These are phyloP conservation scores for Phyllosticta citrichinensis DNA, from an alignment of 2,329 filamentous ascomycete genomes.

Conservation along the genomic window DNA sequence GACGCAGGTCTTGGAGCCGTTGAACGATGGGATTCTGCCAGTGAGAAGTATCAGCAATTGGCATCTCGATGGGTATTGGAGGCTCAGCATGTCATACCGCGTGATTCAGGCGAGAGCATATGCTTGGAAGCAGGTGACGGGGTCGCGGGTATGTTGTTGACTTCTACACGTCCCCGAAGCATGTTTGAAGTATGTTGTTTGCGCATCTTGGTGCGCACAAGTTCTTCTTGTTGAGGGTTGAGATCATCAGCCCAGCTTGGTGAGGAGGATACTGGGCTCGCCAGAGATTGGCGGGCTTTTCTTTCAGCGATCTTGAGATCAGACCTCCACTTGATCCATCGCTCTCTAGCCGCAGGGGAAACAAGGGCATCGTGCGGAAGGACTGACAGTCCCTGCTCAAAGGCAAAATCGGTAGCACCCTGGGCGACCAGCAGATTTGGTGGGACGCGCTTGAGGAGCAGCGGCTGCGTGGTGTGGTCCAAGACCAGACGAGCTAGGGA, in stretches of 20 bases:
- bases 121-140: background rate
- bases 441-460: slow-evolving; percentile 82
- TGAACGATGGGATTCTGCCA: background rate
- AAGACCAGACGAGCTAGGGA: slow-evolving; percentile 75
- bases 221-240: slow-evolving; percentile 22
- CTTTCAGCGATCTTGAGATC: slow-evolving; percentile 58
- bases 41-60: background rate
- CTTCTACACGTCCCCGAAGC: slow-evolving; percentile 13
- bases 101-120: background rate
- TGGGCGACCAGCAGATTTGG: slow-evolving; percentile 83
- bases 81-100: background rate
- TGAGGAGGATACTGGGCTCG: background rate
- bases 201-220: slow-evolving; percentile 23
- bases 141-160: background rate
- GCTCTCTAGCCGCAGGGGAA: slow-evolving; percentile 67
- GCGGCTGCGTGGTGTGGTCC: slow-evolving; percentile 60
- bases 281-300: slow-evolving; percentile 26
- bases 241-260: slow-evolving; percentile 6
- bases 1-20: background rate
- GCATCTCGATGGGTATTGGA: background rate
- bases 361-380: slow-evolving; percentile 68
- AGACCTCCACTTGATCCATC: slow-evolving; percentile 65
- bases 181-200: slow-evolving; percentile 28
- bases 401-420: slow-evolving; percentile 79
- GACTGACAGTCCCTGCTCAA: slow-evolving; percentile 62